Base-by-base conservation (phyloP, 2,329 filamentous ascomycete species). In the Pestalotiopsis sp. region DNA sequence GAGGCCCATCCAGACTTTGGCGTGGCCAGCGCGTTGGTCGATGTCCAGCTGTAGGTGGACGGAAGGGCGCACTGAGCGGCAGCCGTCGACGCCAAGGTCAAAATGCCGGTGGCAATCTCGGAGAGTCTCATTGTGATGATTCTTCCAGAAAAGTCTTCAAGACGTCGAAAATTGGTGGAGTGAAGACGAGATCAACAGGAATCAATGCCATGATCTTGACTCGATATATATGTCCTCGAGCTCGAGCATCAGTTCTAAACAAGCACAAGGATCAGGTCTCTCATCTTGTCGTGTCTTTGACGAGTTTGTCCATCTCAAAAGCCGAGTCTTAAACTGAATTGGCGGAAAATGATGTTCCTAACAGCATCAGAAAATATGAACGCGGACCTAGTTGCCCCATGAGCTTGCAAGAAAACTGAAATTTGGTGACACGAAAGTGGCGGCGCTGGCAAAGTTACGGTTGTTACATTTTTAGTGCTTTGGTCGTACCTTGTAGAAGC, bases 21-120 rank as follows among this genome's bases (percentile, higher is more conserved):
- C 4, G 79, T 74, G 1, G 87, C 86, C 7, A 91, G 80, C 2
- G 81, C 70, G 2, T 78, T 82, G 5, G 82, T 85, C 12, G 86
- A 87, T 41, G 82, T 85, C 87, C 88, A 90, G 59, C 77, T 76
- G 77, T 88, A 89, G 11, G 78, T 84, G 0, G 87, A 84, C 0
- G 88, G 88, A 52, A 90, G 84, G 38, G 75, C 70, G 78, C 88
- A 90, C 68, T 74, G 73, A 55, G 74, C 72, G 13, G 65, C 68
- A 59, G 73, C 72, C 17, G 58, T 67, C 4, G 71, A 36, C 31
- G 31, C 17, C 31, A 41, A 23, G 27, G 60, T n/a, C 38, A 36
- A 12, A 36, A 63, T 52, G 6, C 45, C 20, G 45, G 45, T 9
- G 45, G 45, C 45, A 52, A 52, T 17, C 17, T 52, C 6, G 2